Percentiles rank a stretch among this genome's conserved stretches.
Evolutionary conservation across 345 rosid genomes (phyloP).

Genomic region (Hibiscus trionum): DNA sequence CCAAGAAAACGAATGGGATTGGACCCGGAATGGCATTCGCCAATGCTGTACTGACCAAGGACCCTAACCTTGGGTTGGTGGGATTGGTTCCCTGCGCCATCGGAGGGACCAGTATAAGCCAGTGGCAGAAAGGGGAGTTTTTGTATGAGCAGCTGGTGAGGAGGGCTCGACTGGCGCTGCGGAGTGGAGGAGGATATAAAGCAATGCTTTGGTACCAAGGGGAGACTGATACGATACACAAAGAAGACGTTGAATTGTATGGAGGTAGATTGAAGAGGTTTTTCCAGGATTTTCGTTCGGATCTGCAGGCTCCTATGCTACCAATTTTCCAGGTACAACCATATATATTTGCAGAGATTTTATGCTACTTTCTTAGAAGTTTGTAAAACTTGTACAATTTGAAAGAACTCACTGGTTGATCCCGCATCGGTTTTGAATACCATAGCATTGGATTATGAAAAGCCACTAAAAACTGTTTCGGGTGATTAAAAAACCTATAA

Average conservation of each 20-base stretch:
- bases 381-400: no score
- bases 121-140: constrained; percentile 59
- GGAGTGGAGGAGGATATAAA: constrained; percentile 39
- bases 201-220: constrained; percentile 89
- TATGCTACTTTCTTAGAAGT: no score
- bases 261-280: constrained; percentile 40
- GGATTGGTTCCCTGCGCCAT: constrained; percentile 84
- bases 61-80: constrained; percentile 24
- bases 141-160: constrained; percentile 49
- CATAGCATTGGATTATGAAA: neutral
- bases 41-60: constrained; percentile 30
- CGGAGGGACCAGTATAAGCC: constrained; percentile 68
- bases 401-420: no score
- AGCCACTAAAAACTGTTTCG: neutral
- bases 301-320: constrained; percentile 56
- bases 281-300: constrained; percentile 49
- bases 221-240: constrained; percentile 50
- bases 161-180: constrained; percentile 39
- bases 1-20: constrained; percentile 48
- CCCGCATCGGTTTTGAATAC: neutral
- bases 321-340: constrained; percentile 39
- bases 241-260: constrained; percentile 43
- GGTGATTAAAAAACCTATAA: neutral
- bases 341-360: no score
- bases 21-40: constrained; percentile 87